Base-by-base conservation (phyloP, 768 basidiomycete genomes). In the Rhodotorula graminis region DNA sequence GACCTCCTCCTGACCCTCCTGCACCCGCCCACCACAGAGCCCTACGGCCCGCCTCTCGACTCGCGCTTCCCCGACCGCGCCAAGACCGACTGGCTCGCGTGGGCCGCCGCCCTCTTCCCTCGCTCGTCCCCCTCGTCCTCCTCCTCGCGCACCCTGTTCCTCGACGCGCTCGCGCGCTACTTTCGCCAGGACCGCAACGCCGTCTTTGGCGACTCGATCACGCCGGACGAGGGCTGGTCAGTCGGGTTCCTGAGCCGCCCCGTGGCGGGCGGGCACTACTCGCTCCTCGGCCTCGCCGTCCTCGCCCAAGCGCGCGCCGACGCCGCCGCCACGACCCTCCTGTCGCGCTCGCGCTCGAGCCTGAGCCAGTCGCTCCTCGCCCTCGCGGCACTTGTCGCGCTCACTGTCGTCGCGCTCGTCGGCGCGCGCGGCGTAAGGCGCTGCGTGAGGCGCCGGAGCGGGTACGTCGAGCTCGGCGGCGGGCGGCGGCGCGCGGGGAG, bases 11-110 rank as follows among this genome's bases (percentile, higher is more conserved):
- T 42, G 27, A 47, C 9, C 5, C 37, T 37, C 37, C 37, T 37
- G 5, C 37, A 14, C 44, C 27, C 53, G 2, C 29, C 6, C 52
- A 10, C 6, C 52, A 10, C 62, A 73, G 72, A 67, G 9, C 73
- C 73, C 10, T 74, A 60, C 49, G 73, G 73, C 33, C 68, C 69
- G 0, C 47, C 73, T 0, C 73, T 74, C 64, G 73, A 74, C 50
- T 74, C 68, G 16, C 65, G 65, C 3, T 74, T 66, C 61, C 64
- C 68, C 3, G 31, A 23, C 14, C 60, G 73, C 27, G 61, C 65
- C 14, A 74, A 74, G 53, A 74, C 73, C 27, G 73, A 74, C 61
- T 74, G 73, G 73, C 69, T 74, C 40, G 57, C 65, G 9, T 74
- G 73, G 73, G 62, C 69, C 33, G 61, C 64, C 5, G 65, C 61